Evolutionary conservation across 129 eudicot genomes (phyloP), one percentile per base, ranked within the genome.

Genomic region (Dittrichia graveolens): DNA sequence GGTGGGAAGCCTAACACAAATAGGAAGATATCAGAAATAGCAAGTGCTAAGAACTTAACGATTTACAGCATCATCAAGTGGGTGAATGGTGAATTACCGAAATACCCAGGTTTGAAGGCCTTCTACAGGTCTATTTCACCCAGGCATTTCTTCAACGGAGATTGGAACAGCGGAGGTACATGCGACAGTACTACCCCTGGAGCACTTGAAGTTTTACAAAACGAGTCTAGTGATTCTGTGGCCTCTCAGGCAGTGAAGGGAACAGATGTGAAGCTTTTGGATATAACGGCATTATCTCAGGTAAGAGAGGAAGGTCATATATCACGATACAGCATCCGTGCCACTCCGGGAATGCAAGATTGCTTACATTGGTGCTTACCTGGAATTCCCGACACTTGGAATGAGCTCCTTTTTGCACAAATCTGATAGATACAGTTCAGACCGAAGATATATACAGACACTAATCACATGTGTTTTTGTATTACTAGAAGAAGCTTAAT

Each of bases 121-220:
- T 93, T 93, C 49, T 85, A 75, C 65, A 82, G 98, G 67, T 58
- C 98, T 8, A 85, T 93, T 70, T 89, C 98, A 35, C 98, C 98
- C 0, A 77, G 98, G 69, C 98, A 93, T 78, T 93, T 93, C 84
- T 93, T 93, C 67, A 85, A 93, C 53, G 98, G 98, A 75, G 98
- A 93, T 65, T 93, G 98, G 98, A 85, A 93, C 53, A 93, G 87
- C 34, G 98, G 98, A 5, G 98, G 98, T 48, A 89, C 95, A 16
- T 93, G 98, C 75, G 96, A 93, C 79, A 87, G 86, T 40, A 85
- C 92, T 14, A 80, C 85, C 70, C 96, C 84, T 31, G 89, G 74
- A 7, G 84, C 86, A 18, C 59, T 82, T 61, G 92, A 93, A 74
- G 95, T 87, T 41, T 3, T 68, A 15, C 53, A 79, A 69, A 91